These are phyloP conservation scores for Globisporangium recalcitrans DNA, from an alignment of 352 stramenopile genomes.

Conservation along the genomic window DNA sequence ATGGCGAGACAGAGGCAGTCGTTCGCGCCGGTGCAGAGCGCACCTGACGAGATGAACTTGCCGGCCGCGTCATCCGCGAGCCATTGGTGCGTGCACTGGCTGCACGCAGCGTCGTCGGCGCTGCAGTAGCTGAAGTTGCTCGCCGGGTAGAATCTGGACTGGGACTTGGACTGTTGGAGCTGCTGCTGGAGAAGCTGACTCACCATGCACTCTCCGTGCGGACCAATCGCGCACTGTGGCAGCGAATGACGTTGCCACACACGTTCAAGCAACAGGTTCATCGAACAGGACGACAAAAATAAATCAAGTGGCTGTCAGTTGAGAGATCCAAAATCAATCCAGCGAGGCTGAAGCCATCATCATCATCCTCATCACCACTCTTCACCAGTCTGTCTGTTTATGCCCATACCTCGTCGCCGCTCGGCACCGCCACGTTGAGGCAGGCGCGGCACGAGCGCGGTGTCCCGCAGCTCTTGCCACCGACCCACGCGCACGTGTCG, in stretches of 20 bases:
- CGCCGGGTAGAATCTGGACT: background rate
- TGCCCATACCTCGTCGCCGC: background rate
- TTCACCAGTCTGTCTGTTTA: background rate
- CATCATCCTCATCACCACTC: background rate
- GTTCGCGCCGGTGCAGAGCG: conserved; percentile 10
- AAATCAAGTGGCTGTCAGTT: conserved; percentile 11
- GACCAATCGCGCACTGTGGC: conserved; percentile 27
- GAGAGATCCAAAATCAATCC: background rate
- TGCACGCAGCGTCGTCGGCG: conserved; percentile 8
- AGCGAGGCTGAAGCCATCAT: background rate
- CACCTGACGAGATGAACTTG: background rate
- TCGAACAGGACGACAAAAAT: conserved; percentile 3
- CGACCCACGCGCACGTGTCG: conserved; percentile 10
- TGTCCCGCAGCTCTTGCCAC: conserved; percentile 17
- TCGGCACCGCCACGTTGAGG: conserved; percentile 17
- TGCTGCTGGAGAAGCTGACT: conserved; percentile 14
- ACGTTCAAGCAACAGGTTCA: background rate
- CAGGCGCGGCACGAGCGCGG: conserved; percentile 43
- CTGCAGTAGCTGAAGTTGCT: conserved; percentile 10
- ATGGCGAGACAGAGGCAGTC: conserved; percentile 15
- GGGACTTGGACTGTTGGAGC: background rate
- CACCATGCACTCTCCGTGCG: conserved; percentile 29
- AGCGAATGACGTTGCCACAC: background rate
- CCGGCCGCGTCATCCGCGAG: background rate
- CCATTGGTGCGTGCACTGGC: conserved; percentile 9